Conservation (phyloP, 2,329 filamentous ascomycete species). For the Anthostomella pinea region DNA sequence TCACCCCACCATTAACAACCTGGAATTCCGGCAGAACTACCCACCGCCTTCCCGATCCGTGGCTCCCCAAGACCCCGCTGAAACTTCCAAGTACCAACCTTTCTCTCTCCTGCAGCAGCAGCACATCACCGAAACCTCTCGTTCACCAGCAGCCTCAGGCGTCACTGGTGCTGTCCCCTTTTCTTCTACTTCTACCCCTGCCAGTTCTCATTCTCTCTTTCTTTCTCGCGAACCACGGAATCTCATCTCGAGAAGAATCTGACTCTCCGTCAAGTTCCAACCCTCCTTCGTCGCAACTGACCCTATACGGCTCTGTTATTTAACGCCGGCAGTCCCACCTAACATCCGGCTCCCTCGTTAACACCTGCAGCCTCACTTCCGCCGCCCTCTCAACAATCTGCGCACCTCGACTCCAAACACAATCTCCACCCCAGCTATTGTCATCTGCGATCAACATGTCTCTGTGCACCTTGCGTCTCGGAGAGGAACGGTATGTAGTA, state of each 20-base stretch:
- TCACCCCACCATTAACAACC: not conserved
- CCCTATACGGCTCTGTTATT: too few relatives aligned
- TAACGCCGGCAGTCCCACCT: too few relatives aligned
- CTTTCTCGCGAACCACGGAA: not conserved
- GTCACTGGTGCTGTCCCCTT: too few relatives aligned
- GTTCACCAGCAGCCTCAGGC: too few relatives aligned
- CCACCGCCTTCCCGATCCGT: conserved; percentile 9
- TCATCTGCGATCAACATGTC: conserved; percentile 63
- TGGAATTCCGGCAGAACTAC: conserved; percentile 4
- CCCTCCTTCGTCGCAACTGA: not conserved
- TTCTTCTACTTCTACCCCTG: too few relatives aligned
- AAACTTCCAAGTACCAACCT: too few relatives aligned
- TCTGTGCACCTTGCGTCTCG: conserved; percentile 81
- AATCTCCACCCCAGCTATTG: not conserved
- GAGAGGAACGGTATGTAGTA: conserved; percentile 74
- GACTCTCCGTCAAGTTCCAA: not conserved
- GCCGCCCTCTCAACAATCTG: not conserved
- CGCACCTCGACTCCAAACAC: not conserved
- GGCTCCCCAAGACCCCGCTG: too few relatives aligned
- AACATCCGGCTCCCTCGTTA: not conserved
- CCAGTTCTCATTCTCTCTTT: conserved; percentile 1
- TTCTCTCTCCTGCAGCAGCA: too few relatives aligned
- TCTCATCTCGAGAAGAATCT: too few relatives aligned
- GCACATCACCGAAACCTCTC: too few relatives aligned
- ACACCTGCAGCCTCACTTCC: conserved; percentile 11